Conservation (phyloP, 345 rosid genomes). For the Noccaea caerulescens region DNA sequence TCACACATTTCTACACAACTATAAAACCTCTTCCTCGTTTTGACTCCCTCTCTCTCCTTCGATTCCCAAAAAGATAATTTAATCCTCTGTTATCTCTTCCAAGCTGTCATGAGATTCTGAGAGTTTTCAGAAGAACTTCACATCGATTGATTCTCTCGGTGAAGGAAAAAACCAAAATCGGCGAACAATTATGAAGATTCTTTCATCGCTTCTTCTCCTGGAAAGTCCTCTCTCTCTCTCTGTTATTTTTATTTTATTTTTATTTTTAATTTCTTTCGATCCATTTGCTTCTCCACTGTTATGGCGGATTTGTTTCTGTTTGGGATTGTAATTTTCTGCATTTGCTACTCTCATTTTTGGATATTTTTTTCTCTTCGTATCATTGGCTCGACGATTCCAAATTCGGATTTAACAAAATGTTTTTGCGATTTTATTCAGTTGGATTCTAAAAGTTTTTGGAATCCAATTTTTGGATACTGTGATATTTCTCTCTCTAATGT, state of each 20-base stretch:
- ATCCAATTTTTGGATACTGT: not conserved
- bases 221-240: constrained; percentile 36
- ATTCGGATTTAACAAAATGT: not conserved
- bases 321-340: not conserved
- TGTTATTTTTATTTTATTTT: no score
- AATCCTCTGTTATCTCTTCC: not conserved
- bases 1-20: no score
- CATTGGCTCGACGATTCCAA: not conserved
- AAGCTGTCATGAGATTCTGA: constrained; percentile 14
- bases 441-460: not conserved
- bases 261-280: not conserved
- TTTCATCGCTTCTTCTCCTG: constrained; percentile 46
- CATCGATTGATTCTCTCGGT: not conserved
- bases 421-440: not conserved
- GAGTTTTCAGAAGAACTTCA: not conserved
- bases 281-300: not conserved
- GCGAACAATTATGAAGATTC: constrained; percentile 28
- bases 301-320: not conserved
- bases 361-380: not conserved
- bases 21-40: no score
- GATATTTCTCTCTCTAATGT: not conserved
- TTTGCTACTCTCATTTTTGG: not conserved
- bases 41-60: no score
- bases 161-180: constrained; percentile 35
- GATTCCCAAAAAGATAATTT: no score